Conservation (phyloP, 225 moss, liverwort and hornwort genomes). For the Pseudisothecium myosuroides region DNA sequence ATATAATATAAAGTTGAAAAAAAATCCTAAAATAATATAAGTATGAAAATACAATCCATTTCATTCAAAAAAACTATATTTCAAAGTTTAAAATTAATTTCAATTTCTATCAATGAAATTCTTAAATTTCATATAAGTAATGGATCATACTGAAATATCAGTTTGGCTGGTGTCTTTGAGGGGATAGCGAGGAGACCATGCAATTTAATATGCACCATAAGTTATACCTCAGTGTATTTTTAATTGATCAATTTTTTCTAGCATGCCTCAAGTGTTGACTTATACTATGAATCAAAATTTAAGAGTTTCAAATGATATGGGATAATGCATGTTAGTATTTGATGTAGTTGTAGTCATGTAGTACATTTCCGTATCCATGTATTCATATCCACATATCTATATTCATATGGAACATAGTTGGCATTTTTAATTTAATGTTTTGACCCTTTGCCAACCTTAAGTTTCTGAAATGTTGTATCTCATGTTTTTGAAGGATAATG, state of each 20-base stretch:
- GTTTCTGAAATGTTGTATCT: no score
- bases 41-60: not conserved
- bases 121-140: no score
- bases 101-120: no score
- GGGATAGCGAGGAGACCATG: not conserved
- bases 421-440: no score
- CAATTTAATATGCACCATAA: not conserved
- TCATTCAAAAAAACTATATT: not conserved
- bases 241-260: not conserved
- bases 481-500: no score
- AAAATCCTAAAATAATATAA: not conserved
- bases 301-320: not conserved
- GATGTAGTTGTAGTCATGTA: not conserved
- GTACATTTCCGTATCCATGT: not conserved
- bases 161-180: no score
- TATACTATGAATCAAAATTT: no score
- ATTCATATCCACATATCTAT: not conserved
- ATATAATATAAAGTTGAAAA: not conserved
- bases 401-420: no score
- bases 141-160: no score
- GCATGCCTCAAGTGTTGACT: no score
- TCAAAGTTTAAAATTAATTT: not conserved
- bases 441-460: no score
- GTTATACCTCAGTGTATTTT: not conserved
- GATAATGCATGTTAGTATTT: no score